Evolutionary conservation across 805 yeast species (phyloP), one percentile per base, ranked within the genome.

Genomic region (Starmerella apicola): DNA sequence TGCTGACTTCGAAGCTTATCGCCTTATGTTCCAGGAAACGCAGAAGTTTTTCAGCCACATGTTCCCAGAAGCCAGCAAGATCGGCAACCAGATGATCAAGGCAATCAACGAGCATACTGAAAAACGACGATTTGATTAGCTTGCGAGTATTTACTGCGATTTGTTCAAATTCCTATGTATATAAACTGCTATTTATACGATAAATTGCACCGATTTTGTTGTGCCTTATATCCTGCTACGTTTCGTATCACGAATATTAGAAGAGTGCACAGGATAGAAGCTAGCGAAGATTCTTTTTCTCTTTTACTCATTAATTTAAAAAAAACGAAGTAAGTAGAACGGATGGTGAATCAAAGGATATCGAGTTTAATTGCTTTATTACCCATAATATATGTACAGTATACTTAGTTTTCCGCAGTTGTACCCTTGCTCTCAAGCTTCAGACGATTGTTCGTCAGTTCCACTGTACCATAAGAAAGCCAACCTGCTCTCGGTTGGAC

Each of bases 401-500:
- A n/a, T n/a, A n/a, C n/a, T n/a, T n/a, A n/a, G n/a, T n/a, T n/a
- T n/a, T n/a, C n/a, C n/a, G n/a, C n/a, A n/a, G n/a, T n/a, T n/a
- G n/a, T n/a, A n/a, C n/a, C n/a, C n/a, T n/a, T n/a, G n/a, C n/a
- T n/a, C n/a, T n/a, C n/a, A 13, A 43, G 34, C 20, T 28, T 3
- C 12, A 43, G 43, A 4, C 15, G 13, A 16, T 32, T 12, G 20
- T 44, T 39, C 2, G 29, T 30, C 13, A 43, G 34, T 5, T 27
- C 34, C 4, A 41, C 39, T 18, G 8, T 13, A 5, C 95, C 95
- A 58, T 66, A 81, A 0, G 75, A 57, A 46, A 88, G 62, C 0
- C 84, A 74, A 10, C 98, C 98, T 6, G 88, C 74, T 58, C 76
- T 69, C 1, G 98, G 98, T 62, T 88, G 97, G 34, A 88, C 70